Percentiles rank a stretch among this genome's conserved stretches.
These are phyloP conservation scores for Colletotrichum limetticola DNA, from an alignment of 2,329 filamentous ascomycete species.

Conservation along the genomic window DNA sequence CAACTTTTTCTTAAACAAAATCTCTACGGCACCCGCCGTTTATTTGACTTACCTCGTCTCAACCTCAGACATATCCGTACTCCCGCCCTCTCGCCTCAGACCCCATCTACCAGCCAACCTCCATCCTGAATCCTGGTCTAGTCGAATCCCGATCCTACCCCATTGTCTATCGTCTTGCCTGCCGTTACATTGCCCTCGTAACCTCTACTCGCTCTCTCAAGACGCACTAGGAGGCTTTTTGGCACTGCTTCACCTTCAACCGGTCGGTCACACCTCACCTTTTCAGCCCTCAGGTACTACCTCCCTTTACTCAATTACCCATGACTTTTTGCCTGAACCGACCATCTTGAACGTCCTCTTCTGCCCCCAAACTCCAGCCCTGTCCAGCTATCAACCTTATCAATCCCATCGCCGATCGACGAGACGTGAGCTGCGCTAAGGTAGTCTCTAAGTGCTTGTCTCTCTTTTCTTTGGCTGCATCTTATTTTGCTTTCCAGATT, in stretches of 20 bases:
- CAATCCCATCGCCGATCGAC: background rate
- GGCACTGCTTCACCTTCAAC: background rate
- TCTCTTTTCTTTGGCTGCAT: background rate
- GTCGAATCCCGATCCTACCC: background rate
- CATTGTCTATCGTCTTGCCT: background rate
- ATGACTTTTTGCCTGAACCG: background rate
- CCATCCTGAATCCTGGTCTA: too few relatives aligned
- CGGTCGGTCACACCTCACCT: background rate
- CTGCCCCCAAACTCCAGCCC: background rate
- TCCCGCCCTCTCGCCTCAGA: background rate
- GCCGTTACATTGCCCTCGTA: background rate
- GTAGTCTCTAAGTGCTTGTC: background rate
- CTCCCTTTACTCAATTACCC: background rate
- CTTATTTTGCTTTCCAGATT: background rate
- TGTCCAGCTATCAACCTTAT: constrained; percentile 9
- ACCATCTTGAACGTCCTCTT: background rate
- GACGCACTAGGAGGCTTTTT: background rate
- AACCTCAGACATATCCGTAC: constrained; percentile 1
- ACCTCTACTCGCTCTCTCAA: background rate
- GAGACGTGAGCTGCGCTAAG: background rate
- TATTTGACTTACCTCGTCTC: constrained; percentile 7
- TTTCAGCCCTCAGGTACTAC: background rate
- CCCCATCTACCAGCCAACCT: background rate
- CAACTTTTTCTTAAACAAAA: background rate
- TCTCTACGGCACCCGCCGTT: background rate